Base-by-base conservation (phyloP, 2,329 filamentous ascomycete genomes). In the Trichoderma simmonsii region DNA sequence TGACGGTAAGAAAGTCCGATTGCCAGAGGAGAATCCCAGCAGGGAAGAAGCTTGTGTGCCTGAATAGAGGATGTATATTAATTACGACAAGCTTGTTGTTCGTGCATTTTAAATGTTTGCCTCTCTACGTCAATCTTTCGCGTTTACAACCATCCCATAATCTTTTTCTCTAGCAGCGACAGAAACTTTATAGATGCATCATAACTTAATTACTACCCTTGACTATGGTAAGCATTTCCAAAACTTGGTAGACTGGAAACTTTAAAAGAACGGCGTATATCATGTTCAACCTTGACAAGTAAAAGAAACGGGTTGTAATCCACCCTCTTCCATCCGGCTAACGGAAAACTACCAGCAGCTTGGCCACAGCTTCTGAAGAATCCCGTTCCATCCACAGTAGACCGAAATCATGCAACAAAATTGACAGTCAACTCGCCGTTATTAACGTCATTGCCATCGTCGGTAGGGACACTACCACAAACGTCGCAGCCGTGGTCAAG, bases 361-460 rank as follows among this genome's bases (percentile, higher is more conserved):
- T 51, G 43, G n/a, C n/a, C 9, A 21, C 4, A 48, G 51, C 51
- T 56, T 26, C 51, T 26, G 21, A 15, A 56, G n/a, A 26, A 56
- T 48, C 3, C 43, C 51, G 8, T 56, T 7, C 11, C 9, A 26
- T 56, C 4, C 18, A 26, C n/a, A 24, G 9, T 0, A 56, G 12
- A 56, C 0, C 4, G 21, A 48, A n/a, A 64, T 65, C 4, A 39
- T 28, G 51, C 14, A 56, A 73, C 70, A 54, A 28, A 72, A 70
- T 74, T 74, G 59, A 74, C 73, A n/a, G 73, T 73, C 24, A 73
- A 32, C 61, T 73, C n/a, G 8, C 73, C 73, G 36, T 74, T 73
- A 43, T 36, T 36, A 14, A 57, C 60, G 43, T 72, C 70, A 57
- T 74, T 74, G n/a, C 73, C 72, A 68, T 61, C 36, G 14, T 74